Base-by-base conservation (phyloP, 2,329 filamentous ascomycete species). In the Coniochaeta sp. region DNA sequence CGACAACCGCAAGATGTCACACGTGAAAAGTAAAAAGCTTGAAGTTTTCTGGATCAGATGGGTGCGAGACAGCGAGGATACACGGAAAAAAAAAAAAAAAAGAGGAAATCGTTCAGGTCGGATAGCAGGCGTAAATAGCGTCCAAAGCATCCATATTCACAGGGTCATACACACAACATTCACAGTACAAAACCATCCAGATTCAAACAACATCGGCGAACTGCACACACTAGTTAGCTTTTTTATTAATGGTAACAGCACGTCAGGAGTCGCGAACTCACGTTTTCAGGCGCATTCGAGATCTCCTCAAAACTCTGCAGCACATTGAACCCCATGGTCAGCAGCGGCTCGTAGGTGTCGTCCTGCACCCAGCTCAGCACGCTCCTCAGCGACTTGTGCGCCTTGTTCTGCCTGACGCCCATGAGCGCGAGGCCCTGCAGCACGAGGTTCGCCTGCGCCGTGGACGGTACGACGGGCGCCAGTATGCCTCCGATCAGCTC, bases 271-370 rank as follows among this genome's bases (percentile, higher is more conserved):
- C 30, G 30, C 10, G 1, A 74, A 74, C 78, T 73, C 61, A 83
- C 81, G 69, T 75, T 78, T 19, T 83, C 81, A 3, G 77, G 75
- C 22, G 89, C 85, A 64, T 81, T 83, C 62, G 86, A 89, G 58
- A 95, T 83, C 72, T 96, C 90, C 68, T 96, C 91, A 72, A 92
- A 96, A 44, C 82, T 87, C 73, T 93, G 89, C 63, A 92, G 75
- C 52, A 90, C 83, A 64, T 86, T 85, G 69, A 96, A 96, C 1
- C 91, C 91, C 88, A 96, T 91, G 0, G 85, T 85, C 59, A 87
- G 80, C 61, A 96, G 77, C 38, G 87, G 85, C 71, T 95, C 90
- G 64, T 86, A 85, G 55, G 86, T 84, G 58, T 89, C 88, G 68
- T 92, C 89, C 62, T 76, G 72, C 76, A 95, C 91, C 84, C 90